Conservation (phyloP, 169 alveolate genomes). For the Plasmodium gallinaceum region DNA sequence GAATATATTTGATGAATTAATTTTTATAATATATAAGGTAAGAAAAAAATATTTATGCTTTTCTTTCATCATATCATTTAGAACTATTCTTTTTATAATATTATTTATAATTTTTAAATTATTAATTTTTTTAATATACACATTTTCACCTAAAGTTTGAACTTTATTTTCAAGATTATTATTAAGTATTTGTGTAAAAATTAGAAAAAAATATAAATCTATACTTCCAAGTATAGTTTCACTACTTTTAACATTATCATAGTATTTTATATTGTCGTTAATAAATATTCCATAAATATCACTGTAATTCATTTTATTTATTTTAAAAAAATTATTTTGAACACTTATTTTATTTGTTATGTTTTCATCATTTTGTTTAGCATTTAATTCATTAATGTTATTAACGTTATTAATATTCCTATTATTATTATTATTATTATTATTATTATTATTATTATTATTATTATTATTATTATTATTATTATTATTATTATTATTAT, state of each 20-base stretch:
- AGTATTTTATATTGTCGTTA: slow-evolving; percentile 27
- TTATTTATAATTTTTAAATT: slow-evolving; percentile 67
- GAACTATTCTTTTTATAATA: slow-evolving; percentile 55
- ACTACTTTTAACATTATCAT: slow-evolving; percentile 34
- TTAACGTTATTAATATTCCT: background rate
- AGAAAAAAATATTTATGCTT: slow-evolving; percentile 52
- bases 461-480: too few species aligned
- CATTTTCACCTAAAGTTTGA: slow-evolving; percentile 61
- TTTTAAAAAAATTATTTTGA: slow-evolving; percentile 10
- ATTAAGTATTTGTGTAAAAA: slow-evolving; percentile 67
- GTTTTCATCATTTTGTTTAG: background rate
- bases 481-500: background rate
- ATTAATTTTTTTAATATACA: slow-evolving; percentile 45
- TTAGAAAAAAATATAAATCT: slow-evolving; percentile 53
- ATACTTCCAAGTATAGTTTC: slow-evolving; percentile 30
- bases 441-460: background rate
- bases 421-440: background rate
- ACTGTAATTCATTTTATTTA: slow-evolving; percentile 12
- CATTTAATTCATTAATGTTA: background rate
- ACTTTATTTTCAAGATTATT: slow-evolving; percentile 61
- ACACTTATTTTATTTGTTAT: background rate
- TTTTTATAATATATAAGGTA: slow-evolving; percentile 37
- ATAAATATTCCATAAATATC: slow-evolving; percentile 28
- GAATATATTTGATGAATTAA: slow-evolving; percentile 29
- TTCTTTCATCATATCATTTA: slow-evolving; percentile 66